phyloP scores from a whole-genome alignment of 78 protist genomes.

The Dictyostelium intermedium region DNA sequence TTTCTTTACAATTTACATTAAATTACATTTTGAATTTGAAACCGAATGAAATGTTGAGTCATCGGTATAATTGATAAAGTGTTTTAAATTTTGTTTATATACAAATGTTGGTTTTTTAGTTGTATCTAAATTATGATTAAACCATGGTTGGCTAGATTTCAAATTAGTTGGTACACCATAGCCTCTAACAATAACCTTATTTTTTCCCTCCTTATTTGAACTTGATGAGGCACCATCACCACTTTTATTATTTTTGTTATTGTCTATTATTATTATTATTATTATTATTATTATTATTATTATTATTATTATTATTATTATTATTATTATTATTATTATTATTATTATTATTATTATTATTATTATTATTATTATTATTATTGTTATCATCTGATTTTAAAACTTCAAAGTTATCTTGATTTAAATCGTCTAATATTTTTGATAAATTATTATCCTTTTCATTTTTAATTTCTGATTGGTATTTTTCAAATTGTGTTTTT shows the following conservation, averaged over 20 bases:
- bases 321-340: neutral
- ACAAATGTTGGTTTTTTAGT: neutral
- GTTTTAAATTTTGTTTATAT: neutral
- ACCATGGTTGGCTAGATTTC: slow-evolving; percentile 26
- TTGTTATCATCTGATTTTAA: neutral
- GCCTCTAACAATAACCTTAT: neutral
- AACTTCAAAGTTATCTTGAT: slow-evolving; percentile 44
- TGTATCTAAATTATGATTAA: neutral
- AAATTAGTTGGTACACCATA: slow-evolving; percentile 35
- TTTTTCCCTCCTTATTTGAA: neutral
- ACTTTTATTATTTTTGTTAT: neutral
- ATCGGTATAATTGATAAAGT: neutral
- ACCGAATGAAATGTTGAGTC: neutral
- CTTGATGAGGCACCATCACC: neutral
- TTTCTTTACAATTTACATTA: neutral
- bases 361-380: neutral
- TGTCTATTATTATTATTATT: neutral
- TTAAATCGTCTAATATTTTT: slow-evolving; percentile 33
- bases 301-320: neutral
- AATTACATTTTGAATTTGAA: neutral
- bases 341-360: neutral
- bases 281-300: neutral
- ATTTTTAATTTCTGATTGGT: slow-evolving; percentile 12
- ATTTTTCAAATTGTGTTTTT: slow-evolving; percentile 53
- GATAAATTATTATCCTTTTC: neutral